Base-by-base conservation (phyloP, 805 yeast genomes). In the Metschnikowia amazonensis region DNA sequence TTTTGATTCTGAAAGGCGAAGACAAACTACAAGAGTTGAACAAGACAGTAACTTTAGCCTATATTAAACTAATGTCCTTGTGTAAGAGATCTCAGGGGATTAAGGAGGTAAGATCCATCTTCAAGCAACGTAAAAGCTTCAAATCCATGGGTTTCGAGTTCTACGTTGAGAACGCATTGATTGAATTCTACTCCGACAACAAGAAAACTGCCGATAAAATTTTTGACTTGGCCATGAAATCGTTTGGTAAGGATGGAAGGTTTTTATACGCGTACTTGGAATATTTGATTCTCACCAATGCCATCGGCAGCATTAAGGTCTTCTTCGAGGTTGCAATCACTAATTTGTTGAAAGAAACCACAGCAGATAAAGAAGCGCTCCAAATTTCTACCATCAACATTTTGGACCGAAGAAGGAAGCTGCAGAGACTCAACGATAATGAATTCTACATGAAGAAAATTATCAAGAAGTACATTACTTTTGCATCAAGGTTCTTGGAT, bases 241-340 rank as follows among this genome's bases (percentile, higher is more conserved):
- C 67, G 36, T 79, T 70, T 30, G 64, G 72, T 11, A 76, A 65
- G 13, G 70, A 81, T 50, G 84, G 84, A 4, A 77, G 74, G 20
- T 90, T 82, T 59, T 72, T 89, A 28, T 70, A 75, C 49, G 76
- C 77, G 40, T 92, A 92, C 62, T 68, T 92, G 54, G 78, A 83
- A 49, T 90, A 85, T 58, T 68, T 94, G 51, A 76, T 89, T 17
- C 67, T 75, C 48, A 72, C 77, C 23, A 84, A 84, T 59, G 86
- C 83, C 56, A 90, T 66, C 67, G 85, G 58, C 75, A 80, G 86
- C 57, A 86, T 89, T 14, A 83, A 92, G 55, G 86, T 89, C 7
- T 72, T 89, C 30, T 84, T 92, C 60, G 98, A 94, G 63, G 76
- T 85, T 3, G 81, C 89, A 0, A 72, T 85, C 8, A 79, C 83